phyloP scores from a whole-genome alignment of 1,284 basidiomycete genomes.

The Albatrellus sp. region DNA sequence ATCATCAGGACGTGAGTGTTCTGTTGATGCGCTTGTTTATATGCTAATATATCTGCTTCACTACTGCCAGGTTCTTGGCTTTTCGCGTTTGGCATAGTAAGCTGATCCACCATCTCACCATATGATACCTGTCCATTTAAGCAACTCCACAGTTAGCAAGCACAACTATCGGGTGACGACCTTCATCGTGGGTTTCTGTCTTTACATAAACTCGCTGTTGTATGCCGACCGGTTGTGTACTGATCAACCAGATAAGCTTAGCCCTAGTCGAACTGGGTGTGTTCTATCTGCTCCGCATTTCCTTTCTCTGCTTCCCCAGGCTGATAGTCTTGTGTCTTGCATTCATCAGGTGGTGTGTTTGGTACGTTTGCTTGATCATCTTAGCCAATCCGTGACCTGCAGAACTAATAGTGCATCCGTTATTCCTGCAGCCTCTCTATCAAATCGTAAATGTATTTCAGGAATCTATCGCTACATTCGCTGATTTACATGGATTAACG shows the following conservation, averaged over 20 bases:
- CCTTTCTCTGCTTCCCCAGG: neutral
- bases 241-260: slow-evolving; percentile 7
- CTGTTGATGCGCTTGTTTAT: neutral
- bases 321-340: neutral
- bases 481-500: no score
- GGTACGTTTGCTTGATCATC: slow-evolving; percentile 7
- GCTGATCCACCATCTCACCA: no score
- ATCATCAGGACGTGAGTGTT: slow-evolving; percentile 47
- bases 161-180: slow-evolving; percentile 26
- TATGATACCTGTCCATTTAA: neutral
- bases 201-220: neutral
- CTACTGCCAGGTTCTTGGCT: slow-evolving; percentile 37
- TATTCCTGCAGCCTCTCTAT: slow-evolving; percentile 7
- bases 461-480: slow-evolving; percentile 25
- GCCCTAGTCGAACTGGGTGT: slow-evolving; percentile 9
- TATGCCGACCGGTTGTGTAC: neutral
- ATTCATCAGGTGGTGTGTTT: slow-evolving; percentile 4
- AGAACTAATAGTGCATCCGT: no score
- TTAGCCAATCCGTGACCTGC: no score
- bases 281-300: slow-evolving; percentile 1
- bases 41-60: neutral
- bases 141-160: neutral
- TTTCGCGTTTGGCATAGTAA: slow-evolving; percentile 62
- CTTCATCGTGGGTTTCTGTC: slow-evolving; percentile 33
- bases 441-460: slow-evolving; percentile 1